These are phyloP conservation scores for Clitocybe nebularis DNA, from an alignment of 1,284 basidiomycete species.

Conservation along the genomic window DNA sequence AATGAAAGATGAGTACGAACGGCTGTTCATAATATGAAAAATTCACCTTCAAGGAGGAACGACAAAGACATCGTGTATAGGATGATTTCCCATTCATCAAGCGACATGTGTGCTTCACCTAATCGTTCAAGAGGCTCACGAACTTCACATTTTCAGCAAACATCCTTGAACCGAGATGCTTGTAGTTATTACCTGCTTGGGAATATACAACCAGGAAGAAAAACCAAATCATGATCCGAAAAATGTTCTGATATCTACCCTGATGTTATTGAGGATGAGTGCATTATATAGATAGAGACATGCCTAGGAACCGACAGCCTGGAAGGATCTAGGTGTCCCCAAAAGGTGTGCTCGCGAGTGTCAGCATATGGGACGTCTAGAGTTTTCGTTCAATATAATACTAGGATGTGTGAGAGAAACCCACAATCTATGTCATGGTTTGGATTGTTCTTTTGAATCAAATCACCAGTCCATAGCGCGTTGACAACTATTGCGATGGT, in stretches of 20 bases:
- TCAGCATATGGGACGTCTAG: constrained; percentile 61
- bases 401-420: constrained; percentile 15
- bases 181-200: constrained; percentile 60
- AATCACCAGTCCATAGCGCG: constrained; percentile 77
- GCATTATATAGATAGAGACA: constrained; percentile 19
- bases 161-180: constrained; percentile 11
- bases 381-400: constrained; percentile 1
- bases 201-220: constrained; percentile 85
- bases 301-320: constrained; percentile 86
- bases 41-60: constrained; percentile 73
- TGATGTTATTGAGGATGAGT: constrained; percentile 4
- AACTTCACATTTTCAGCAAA: constrained; percentile 37
- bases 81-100: constrained; percentile 76
- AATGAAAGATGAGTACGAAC: constrained; percentile 3
- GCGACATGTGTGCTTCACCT: constrained; percentile 40
- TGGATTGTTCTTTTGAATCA: constrained; percentile 74
- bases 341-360: constrained; percentile 51
- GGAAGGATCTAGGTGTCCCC: constrained; percentile 70
- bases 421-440: constrained; percentile 68
- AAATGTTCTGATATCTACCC: constrained; percentile 69
- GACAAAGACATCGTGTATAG: constrained; percentile 77
- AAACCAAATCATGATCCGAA: constrained; percentile 78
- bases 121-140: constrained; percentile 67
- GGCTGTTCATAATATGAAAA: neutral
- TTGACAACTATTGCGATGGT: constrained; percentile 50